A percentile compares a stretch with the other conserved stretches of the same genome.
Evolutionary conservation across 768 basidiomycete genomes (phyloP).

Genomic region (Rhodotorula paludigena): DNA sequence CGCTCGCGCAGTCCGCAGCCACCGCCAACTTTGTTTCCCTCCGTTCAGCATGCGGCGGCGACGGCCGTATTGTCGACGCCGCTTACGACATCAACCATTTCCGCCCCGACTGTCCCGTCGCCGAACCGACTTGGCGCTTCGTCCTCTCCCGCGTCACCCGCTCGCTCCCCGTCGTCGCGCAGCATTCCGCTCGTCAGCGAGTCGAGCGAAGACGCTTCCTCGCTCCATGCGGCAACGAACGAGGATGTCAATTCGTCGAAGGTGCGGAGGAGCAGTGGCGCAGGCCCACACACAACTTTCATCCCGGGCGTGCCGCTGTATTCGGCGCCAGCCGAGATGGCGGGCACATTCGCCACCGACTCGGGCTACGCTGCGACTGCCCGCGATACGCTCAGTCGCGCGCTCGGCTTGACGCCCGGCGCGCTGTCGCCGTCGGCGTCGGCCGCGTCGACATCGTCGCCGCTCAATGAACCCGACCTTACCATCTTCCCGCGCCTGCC

Average conservation of each 20-base stretch:
- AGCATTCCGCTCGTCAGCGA: background rate
- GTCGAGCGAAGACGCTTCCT: background rate
- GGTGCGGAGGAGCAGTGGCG: background rate
- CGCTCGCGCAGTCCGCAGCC: constrained; percentile 8
- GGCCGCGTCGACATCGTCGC: background rate
- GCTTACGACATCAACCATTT: constrained; percentile 14
- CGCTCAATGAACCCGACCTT: background rate
- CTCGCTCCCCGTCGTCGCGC: background rate
- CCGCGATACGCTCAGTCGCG: constrained; percentile 33
- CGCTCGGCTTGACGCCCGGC: constrained; percentile 27
- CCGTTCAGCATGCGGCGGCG: background rate
- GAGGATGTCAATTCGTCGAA: background rate
- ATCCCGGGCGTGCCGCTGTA: constrained; percentile 31
- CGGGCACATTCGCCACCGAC: background rate
- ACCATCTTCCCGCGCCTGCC: constrained; percentile 15
- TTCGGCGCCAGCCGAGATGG: background rate
- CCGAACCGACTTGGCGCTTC: background rate
- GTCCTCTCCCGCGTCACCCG: background rate
- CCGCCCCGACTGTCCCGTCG: constrained; percentile 2
- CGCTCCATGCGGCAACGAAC: background rate
- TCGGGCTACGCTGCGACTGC: constrained; percentile 26
- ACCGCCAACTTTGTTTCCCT: background rate
- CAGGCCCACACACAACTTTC: background rate
- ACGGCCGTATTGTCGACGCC: constrained; percentile 16
- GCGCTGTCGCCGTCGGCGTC: constrained; percentile 1